These are phyloP conservation scores for Termitomyces sp. DNA, from an alignment of 768 basidiomycete species.

Conservation along the genomic window DNA sequence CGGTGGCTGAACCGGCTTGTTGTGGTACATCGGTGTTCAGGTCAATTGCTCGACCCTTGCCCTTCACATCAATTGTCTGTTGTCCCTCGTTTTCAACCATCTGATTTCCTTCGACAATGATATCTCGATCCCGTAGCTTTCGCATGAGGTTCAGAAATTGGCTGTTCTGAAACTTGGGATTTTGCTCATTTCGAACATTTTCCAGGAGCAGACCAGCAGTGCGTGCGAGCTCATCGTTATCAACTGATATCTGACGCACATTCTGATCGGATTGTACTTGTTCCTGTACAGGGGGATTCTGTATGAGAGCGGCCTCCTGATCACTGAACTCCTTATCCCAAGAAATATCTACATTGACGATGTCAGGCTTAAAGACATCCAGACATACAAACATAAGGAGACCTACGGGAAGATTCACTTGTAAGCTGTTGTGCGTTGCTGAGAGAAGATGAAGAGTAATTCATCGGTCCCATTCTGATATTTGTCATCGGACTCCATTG, in stretches of 20 bases:
- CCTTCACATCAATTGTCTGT: constrained; percentile 44
- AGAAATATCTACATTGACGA: constrained; percentile 26
- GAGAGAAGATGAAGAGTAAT: constrained; percentile 23
- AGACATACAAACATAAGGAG: not conserved
- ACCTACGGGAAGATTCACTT: constrained; percentile 6
- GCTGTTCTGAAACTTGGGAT: constrained; percentile 82
- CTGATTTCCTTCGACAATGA: constrained; percentile 72
- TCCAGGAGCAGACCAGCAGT: constrained; percentile 77
- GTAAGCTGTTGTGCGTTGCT: constrained; percentile 18
- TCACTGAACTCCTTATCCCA: constrained; percentile 68
- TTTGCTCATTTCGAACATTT: constrained; percentile 67
- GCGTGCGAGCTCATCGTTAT: constrained; percentile 69
- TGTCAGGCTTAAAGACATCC: not conserved
- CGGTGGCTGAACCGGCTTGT: constrained; percentile 8
- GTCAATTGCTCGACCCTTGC: constrained; percentile 55
- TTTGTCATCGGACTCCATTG: constrained; percentile 36
- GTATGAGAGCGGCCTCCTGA: constrained; percentile 36
- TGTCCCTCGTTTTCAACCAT: constrained; percentile 56
- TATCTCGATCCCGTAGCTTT: constrained; percentile 72
- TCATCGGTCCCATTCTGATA: constrained; percentile 24
- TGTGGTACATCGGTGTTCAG: constrained; percentile 4
- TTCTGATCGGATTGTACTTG: constrained; percentile 14
- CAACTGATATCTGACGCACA: constrained; percentile 18
- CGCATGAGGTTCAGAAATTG: constrained; percentile 84
- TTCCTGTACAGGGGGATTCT: constrained; percentile 11